Evolutionary conservation across 441 rosid species (phyloP), one percentile per base, ranked within the genome.

Genomic region (Syzygium malaccense): DNA sequence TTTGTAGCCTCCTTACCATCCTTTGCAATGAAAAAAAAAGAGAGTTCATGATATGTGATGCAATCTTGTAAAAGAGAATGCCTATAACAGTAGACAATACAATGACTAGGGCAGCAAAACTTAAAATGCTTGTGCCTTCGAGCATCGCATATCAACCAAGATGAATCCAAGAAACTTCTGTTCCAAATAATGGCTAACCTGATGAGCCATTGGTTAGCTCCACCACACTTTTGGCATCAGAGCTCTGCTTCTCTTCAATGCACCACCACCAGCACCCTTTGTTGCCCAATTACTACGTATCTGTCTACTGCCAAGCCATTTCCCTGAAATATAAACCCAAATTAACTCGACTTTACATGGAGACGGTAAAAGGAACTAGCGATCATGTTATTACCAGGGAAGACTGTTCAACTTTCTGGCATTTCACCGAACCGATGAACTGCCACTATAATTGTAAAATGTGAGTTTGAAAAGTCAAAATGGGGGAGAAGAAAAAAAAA

Each of bases 251-350:
- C 91, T 98, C 99, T 51, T 98, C 99, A 90, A 92, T 95, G 88
- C 92, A 86, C 93, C 91, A 91, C 92, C 55, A 86, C 93, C 91
- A 91, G 99, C 98, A 56, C 99, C 98, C 94, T 98, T 98, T 49
- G 97, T 93, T 30, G 99, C 98, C 99, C 99, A 98, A 93, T 97
- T 98, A 90, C 99, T 96, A 86, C 99, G 93, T 88, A 98, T 97
- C 93, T 98, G 98, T 89, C 99, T 93, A 88, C 98, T 98, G 85
- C 99, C 98, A 87, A 97, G 94, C 99, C 99, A 98, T 92, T 98
- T 97, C 58, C 99, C 99, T 97, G 89, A 86, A 86, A 79, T 23
- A 92, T 15, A 64, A 55, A 53, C 55, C 51, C 49, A 64, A 45
- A 37, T 55, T 11, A 71, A 41, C 9, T 45, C 49, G 37, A 64